phyloP scores from a whole-genome alignment of 1,139 yeast genomes.

The Zygotorulaspora mrakii region DNA sequence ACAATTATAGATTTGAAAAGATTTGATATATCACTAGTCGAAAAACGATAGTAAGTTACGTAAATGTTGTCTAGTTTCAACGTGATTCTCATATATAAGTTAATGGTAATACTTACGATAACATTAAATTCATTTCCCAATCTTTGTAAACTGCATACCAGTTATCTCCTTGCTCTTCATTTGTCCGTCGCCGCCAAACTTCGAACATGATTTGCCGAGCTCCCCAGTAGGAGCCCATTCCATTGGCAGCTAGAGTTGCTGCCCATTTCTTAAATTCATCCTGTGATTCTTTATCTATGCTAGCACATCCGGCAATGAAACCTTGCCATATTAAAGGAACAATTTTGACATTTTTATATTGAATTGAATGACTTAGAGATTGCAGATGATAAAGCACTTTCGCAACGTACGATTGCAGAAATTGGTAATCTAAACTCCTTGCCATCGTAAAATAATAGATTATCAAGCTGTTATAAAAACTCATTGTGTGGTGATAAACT shows the following conservation, averaged over 20 bases:
- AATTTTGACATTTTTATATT: constrained; percentile 53
- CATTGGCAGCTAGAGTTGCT: constrained; percentile 67
- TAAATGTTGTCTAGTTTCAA: no score
- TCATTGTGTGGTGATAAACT: constrained; percentile 75
- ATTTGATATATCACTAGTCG: no score
- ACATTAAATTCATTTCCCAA: constrained; percentile 83
- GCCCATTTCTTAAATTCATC: constrained; percentile 75
- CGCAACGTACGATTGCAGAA: constrained; percentile 50
- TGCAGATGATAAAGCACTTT: constrained; percentile 64
- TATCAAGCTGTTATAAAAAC: constrained; percentile 69
- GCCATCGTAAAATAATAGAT: constrained; percentile 75
- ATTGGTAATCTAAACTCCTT: constrained; percentile 47
- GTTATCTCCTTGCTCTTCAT: constrained; percentile 54
- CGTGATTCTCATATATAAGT: no score
- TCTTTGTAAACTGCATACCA: constrained; percentile 80
- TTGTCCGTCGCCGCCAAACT: constrained; percentile 74
- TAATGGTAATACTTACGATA: constrained; percentile 35
- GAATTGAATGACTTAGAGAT: constrained; percentile 55
- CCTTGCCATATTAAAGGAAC: constrained; percentile 88
- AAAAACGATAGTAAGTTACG: no score
- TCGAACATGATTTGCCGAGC: constrained; percentile 81
- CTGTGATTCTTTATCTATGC: constrained; percentile 56
- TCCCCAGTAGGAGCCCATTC: constrained; percentile 82
- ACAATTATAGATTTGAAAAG: no score
- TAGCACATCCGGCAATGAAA: constrained; percentile 84